A percentile compares a stretch with the other conserved stretches of the same genome.
Evolutionary conservation across 1,284 basidiomycete genomes (phyloP).

Genomic region (Apiotrichum sp.): DNA sequence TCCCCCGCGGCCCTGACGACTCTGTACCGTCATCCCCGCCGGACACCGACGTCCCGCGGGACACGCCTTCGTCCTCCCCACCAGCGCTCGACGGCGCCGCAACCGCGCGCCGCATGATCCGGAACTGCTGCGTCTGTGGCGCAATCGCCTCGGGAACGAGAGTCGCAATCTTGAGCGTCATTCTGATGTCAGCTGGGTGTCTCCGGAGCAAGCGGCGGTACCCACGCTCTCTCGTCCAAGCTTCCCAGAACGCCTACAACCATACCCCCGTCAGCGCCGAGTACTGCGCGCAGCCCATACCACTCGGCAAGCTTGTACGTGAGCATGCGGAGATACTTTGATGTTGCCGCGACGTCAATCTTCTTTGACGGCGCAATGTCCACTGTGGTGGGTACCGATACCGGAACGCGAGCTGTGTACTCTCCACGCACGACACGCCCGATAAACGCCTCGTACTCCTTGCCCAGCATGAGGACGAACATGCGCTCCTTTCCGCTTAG

Average conservation of each 20-base stretch:
- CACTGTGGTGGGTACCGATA: slow-evolving; percentile 7
- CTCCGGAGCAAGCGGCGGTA: no score
- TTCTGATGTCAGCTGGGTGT: slow-evolving; percentile 9
- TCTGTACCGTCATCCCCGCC: slow-evolving; percentile 16
- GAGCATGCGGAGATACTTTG: slow-evolving; percentile 42
- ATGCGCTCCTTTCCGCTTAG: slow-evolving; percentile 37
- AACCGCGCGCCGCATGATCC: slow-evolving; percentile 34
- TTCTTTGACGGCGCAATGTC: slow-evolving; percentile 20
- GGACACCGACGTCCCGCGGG: slow-evolving; percentile 16
- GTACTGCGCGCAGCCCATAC: slow-evolving; percentile 39
- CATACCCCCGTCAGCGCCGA: slow-evolving; percentile 21
- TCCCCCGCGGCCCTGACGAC: slow-evolving; percentile 12
- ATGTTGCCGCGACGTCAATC: slow-evolving; percentile 22
- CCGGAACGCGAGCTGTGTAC: slow-evolving; percentile 5
- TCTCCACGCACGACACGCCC: slow-evolving; percentile 18
- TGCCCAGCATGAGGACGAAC: slow-evolving; percentile 36
- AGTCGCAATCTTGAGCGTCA: slow-evolving; percentile 12
- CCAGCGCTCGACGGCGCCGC: slow-evolving; percentile 12
- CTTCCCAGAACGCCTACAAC: slow-evolving; percentile 29
- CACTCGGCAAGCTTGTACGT: slow-evolving; percentile 44
- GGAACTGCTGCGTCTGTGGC: slow-evolving; percentile 29
- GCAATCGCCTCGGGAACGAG: slow-evolving; percentile 15
- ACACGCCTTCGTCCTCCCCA: slow-evolving; percentile 13
- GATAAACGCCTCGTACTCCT: slow-evolving; percentile 40
- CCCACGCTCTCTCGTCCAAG: slow-evolving; percentile 30